Evolutionary conservation across 352 stramenopile genomes (phyloP).

Genomic region (Phytophthora podocarpi): DNA sequence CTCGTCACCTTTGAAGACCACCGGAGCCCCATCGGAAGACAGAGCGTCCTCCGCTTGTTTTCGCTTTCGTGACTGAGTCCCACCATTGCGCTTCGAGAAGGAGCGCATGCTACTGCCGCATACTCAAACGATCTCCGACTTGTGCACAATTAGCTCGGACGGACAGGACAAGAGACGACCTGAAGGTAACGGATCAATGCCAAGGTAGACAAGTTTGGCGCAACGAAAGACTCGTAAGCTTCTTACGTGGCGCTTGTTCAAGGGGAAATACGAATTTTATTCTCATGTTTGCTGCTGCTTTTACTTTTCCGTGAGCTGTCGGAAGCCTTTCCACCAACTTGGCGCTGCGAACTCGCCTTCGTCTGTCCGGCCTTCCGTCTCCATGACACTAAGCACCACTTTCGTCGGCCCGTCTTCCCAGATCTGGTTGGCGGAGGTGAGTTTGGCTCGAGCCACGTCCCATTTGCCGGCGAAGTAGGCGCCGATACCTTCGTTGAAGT

Average conservation of each 20-base stretch:
- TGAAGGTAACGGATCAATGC: slow-evolving; percentile 26
- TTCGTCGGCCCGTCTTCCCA: slow-evolving; percentile 89
- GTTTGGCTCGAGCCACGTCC: slow-evolving; percentile 75
- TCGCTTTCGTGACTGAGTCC: slow-evolving; percentile 21
- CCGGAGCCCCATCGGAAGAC: slow-evolving; percentile 15
- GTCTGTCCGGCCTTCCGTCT: slow-evolving; percentile 77
- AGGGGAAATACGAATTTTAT: slow-evolving; percentile 24
- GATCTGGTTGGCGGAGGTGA: slow-evolving; percentile 92
- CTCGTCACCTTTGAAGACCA: slow-evolving; percentile 50
- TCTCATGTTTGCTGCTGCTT: slow-evolving; percentile 15
- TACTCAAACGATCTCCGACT: slow-evolving; percentile 14
- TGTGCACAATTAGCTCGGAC: slow-evolving; percentile 28
- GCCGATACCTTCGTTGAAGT: slow-evolving; percentile 92
- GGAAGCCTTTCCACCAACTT: slow-evolving; percentile 91
- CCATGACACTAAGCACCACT: slow-evolving; percentile 92
- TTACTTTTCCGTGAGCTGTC: slow-evolving; percentile 94
- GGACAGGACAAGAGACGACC: neutral
- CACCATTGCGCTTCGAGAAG: slow-evolving; percentile 45
- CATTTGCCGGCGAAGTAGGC: slow-evolving; percentile 95
- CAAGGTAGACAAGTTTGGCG: slow-evolving; percentile 7
- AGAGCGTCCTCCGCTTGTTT: slow-evolving; percentile 24
- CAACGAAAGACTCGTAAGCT: slow-evolving; percentile 6
- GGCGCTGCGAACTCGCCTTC: slow-evolving; percentile 81
- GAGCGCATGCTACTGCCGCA: slow-evolving; percentile 39
- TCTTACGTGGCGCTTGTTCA: neutral